Base-by-base conservation (phyloP, 1,284 basidiomycete genomes). In the Sanghuangporus weigelae region DNA sequence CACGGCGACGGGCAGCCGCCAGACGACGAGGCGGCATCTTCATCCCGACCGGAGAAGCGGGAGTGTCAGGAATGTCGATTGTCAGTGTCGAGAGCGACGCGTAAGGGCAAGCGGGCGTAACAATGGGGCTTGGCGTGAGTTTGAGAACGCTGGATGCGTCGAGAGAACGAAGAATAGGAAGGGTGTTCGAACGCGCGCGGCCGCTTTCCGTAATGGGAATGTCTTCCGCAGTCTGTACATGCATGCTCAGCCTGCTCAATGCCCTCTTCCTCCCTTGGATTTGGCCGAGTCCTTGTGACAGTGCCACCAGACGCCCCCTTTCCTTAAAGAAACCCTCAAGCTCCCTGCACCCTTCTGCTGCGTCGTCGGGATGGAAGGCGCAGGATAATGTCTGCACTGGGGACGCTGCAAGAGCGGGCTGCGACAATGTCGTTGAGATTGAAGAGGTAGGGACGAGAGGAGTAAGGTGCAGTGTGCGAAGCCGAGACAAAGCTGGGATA, bases 401-500 rank as follows among this genome's bases (percentile, higher is more conserved):
- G 0, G 82, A 84, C n/a, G 78, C 81, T 14, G 83, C 82, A 61
- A 87, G 78, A 60, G 81, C 80, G 31, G 82, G 74, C 69, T 66
- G 64, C 16, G 64, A 46, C 36, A 86, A 78, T 1, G 85, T 86
- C 68, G 84, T 80, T 36, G 82, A 81, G 64, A 87, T 79, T 67
- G 78, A 78, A 68, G 84, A 81, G 38, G 85, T 79, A 26, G 85
- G 83, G 75, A 87, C 84, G 73, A 82, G 82, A 0, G 84, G 82
- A 4, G 82, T 79, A 69, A 87, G 80, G 71, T 84, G 83, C 14
- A 86, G 75, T 66, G 79, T 81, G 54, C 81, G 79, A 48, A 86
- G 78, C 48, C 76, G 74, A 31, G 76, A 79, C 61, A 86, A 76
- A 14, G 56, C 44, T 11, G 59, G 60, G 3, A 53, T n/a, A 19